A percentile compares a stretch with the other conserved stretches of the same genome.
These are phyloP conservation scores for Cytospora chrysosperma DNA, from an alignment of 2,329 filamentous ascomycete genomes.

Conservation along the genomic window DNA sequence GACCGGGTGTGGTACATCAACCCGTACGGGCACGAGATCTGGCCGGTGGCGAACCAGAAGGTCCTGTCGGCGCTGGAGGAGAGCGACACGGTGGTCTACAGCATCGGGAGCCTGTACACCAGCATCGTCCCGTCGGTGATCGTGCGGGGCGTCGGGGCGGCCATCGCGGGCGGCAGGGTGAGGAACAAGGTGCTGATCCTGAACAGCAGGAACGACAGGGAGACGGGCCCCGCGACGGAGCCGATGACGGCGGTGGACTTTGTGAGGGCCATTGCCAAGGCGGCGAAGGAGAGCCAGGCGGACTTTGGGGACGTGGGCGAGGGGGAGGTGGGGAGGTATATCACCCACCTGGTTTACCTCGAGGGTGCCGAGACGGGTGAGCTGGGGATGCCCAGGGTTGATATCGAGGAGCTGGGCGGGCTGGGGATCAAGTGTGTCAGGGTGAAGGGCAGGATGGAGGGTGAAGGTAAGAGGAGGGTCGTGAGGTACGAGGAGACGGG, in stretches of 20 bases:
- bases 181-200: conserved; percentile 78
- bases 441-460: conserved; percentile 68
- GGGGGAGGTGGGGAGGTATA: conserved; percentile 58
- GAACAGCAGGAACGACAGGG: conserved; percentile 80
- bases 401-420: conserved; percentile 59
- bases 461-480: conserved; percentile 45
- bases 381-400: conserved; percentile 66
- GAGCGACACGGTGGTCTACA: conserved; percentile 76
- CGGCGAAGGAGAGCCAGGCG: conserved; percentile 67
- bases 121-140: conserved; percentile 82
- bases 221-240: conserved; percentile 68
- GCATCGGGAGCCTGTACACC: conserved; percentile 91
- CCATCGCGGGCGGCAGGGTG: conserved; percentile 46
- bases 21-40: conserved; percentile 95
- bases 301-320: conserved; percentile 34
- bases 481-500: conserved; percentile 75
- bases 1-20: conserved; percentile 95
- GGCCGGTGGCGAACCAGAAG: conserved; percentile 77
- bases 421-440: conserved; percentile 76
- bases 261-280: conserved; percentile 73
- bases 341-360: conserved; percentile 82
- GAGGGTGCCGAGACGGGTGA: conserved; percentile 50
- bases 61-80: conserved; percentile 67
- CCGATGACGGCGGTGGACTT: conserved; percentile 79
- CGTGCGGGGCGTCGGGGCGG: conserved; percentile 69